These are phyloP conservation scores for Paragyromitra xinjiangensis DNA, from an alignment of 495 filamentous ascomycete genomes.

Conservation along the genomic window DNA sequence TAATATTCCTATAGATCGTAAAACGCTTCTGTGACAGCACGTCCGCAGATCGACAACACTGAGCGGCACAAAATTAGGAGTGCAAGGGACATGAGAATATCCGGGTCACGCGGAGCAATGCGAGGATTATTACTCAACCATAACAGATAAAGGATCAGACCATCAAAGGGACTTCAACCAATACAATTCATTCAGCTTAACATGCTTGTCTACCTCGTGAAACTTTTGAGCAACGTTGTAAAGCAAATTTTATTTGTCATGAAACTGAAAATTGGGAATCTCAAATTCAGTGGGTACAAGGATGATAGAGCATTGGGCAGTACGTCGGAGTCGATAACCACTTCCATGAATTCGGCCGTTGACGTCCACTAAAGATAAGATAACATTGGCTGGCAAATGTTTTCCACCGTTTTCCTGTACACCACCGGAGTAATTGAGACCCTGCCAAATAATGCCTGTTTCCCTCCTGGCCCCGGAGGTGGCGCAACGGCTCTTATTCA, in stretches of 20 bases:
- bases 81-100: not conserved
- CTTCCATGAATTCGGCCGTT: not conserved
- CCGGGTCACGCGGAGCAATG: not conserved
- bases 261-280: not conserved
- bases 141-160: not conserved
- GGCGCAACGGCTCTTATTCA: not conserved
- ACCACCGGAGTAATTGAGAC: not conserved
- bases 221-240: not conserved
- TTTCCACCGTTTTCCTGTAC: not conserved
- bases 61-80: slow-evolving; percentile 2
- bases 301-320: not conserved
- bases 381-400: not conserved
- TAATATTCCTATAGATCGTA: not conserved
- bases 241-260: slow-evolving; percentile 4
- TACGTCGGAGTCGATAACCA: not conserved
- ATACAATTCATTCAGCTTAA: not conserved
- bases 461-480: not conserved
- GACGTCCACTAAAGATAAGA: not conserved
- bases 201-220: not conserved
- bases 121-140: not conserved
- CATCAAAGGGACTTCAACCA: not conserved
- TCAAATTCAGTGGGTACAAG: not conserved
- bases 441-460: not conserved
- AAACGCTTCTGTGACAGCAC: not conserved
- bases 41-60: not conserved